phyloP scores from a whole-genome alignment of 2,329 filamentous ascomycete species.

The Xylaria sp. region DNA sequence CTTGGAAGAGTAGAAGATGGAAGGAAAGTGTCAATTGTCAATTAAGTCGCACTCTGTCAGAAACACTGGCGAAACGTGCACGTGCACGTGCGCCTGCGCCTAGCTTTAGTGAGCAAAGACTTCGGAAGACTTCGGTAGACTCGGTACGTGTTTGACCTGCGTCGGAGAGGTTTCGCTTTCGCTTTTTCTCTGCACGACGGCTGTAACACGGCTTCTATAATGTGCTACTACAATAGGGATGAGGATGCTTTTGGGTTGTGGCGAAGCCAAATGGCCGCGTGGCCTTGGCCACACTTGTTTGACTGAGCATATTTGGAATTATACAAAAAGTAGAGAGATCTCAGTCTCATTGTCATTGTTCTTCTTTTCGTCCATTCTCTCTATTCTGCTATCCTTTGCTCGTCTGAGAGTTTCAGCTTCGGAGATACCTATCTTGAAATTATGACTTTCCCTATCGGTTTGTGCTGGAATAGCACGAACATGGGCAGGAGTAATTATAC shows the following conservation, averaged over 20 bases:
- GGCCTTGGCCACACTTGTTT: slow-evolving; percentile 11
- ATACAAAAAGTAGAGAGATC: not conserved
- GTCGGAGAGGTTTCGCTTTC: slow-evolving; percentile 25
- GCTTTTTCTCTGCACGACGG: not conserved
- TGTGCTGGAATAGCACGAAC: not conserved
- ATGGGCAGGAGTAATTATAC: not conserved
- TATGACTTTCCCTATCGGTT: not conserved
- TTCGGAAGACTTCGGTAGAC: not conserved
- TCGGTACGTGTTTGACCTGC: slow-evolving; percentile 19
- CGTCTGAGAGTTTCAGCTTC: too few species aligned
- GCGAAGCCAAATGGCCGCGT: slow-evolving; percentile 17
- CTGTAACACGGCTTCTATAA: not conserved
- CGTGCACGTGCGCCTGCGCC: slow-evolving; percentile 14
- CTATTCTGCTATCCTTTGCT: not conserved
- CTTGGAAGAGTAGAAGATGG: not conserved
- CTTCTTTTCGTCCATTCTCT: not conserved
- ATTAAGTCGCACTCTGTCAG: not conserved
- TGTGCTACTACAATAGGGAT: not conserved
- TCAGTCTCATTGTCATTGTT: not conserved
- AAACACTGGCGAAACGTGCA: slow-evolving; percentile 23
- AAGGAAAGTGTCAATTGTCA: not conserved
- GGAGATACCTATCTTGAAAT: not conserved
- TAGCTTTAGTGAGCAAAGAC: not conserved
- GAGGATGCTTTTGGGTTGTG: slow-evolving; percentile 9
- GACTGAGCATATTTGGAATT: slow-evolving; percentile 6